phyloP scores from a whole-genome alignment of 371 early-diverging fungal genomes.

The Rhizopus arrhizus region DNA sequence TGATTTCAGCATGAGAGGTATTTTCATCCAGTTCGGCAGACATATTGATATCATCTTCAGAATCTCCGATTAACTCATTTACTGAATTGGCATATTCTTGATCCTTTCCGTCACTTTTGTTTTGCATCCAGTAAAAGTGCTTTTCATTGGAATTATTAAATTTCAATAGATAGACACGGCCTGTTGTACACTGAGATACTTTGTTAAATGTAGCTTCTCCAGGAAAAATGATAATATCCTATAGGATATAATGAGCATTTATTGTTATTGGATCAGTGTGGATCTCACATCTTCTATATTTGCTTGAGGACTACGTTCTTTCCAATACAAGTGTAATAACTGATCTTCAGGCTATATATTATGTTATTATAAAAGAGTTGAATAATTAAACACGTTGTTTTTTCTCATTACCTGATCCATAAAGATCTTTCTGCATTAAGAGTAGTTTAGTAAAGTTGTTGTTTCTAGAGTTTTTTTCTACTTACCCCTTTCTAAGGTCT shows the following conservation, averaged over 20 bases:
- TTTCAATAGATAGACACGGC: constrained; percentile 72
- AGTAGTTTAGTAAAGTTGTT: background rate
- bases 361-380: background rate
- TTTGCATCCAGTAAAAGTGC: constrained; percentile 85
- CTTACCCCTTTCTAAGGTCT: constrained; percentile 74
- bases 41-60: constrained; percentile 19
- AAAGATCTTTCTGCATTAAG: constrained; percentile 42
- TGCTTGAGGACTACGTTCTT: constrained; percentile 55
- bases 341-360: constrained; percentile 59
- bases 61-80: constrained; percentile 62
- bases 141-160: constrained; percentile 74
- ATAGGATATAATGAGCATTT: background rate
- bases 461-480: background rate
- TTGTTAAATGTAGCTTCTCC: constrained; percentile 71
- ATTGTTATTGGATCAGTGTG: background rate
- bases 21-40: constrained; percentile 20
- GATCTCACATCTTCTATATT: constrained; percentile 58
- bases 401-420: constrained; percentile 51
- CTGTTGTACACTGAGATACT: constrained; percentile 70
- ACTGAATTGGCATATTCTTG: constrained; percentile 53
- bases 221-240: constrained; percentile 77
- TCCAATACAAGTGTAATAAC: constrained; percentile 79
- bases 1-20: constrained; percentile 28
- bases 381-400: no score
- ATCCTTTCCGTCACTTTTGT: constrained; percentile 59